A percentile compares a stretch with the other conserved stretches of the same genome.
Conservation (phyloP, 2,329 filamentous ascomycete species). For the Acrocalymma vagum region DNA sequence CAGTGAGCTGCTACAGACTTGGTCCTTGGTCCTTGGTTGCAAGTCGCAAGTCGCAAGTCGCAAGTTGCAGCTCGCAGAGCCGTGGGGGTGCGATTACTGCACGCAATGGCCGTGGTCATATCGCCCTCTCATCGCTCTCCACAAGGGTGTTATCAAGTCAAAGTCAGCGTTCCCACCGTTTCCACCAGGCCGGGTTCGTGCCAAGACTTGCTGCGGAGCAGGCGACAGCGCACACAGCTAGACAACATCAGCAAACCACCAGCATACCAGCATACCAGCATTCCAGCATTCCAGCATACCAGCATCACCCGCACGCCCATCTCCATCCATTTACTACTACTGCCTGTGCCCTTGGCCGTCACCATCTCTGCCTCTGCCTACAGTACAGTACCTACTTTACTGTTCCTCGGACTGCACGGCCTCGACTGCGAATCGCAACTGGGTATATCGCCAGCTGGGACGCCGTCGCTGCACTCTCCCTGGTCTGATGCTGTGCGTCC, state of each 20-base stretch:
- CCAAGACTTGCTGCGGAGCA: constrained; percentile 36
- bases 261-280: not conserved
- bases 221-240: constrained; percentile 29
- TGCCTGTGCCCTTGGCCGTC: constrained; percentile 25
- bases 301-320: not conserved
- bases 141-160: constrained; percentile 42
- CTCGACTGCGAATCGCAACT: constrained; percentile 39
- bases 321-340: too few relatives aligned
- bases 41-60: too few relatives aligned
- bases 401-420: too few relatives aligned
- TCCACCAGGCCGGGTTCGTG: constrained; percentile 37
- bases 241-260: constrained; percentile 11
- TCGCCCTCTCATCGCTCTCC: constrained; percentile 39
- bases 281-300: constrained; percentile 4
- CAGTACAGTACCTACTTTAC: too few relatives aligned
- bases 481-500: not conserved
- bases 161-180: constrained; percentile 10
- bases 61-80: constrained; percentile 10
- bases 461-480: too few relatives aligned
- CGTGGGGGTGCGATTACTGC: constrained; percentile 32
- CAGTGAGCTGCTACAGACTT: constrained; percentile 16
- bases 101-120: constrained; percentile 38
- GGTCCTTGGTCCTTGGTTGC: not conserved
- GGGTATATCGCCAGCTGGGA: constrained; percentile 26
- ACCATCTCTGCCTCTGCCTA: constrained; percentile 28